Evolutionary conservation across 768 basidiomycete genomes (phyloP), one percentile per base, ranked within the genome.

Genomic region (Sporobolomyces phaffii): DNA sequence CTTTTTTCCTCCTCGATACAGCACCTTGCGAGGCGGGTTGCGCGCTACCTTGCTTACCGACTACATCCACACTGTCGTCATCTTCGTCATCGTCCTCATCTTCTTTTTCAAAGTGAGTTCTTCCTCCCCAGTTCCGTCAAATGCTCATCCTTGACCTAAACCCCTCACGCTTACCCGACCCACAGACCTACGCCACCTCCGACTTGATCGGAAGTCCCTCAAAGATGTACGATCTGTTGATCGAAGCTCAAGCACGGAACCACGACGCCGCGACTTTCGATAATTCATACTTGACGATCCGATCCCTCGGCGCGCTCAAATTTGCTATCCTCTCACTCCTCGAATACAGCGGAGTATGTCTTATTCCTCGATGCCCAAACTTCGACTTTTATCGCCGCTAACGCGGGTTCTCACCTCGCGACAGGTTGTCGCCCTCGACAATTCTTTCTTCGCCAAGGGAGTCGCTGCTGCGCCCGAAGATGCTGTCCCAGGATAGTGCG

Each of bases 281-380:
- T 20, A 83, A 84, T 8, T 82, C 81, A 57, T 85, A 84, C 69
- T 64, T 84, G 38, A 85, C 84, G 0, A 82, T 85, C 81, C 83
- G 83, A 68, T 83, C 82, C 20, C 51, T 54, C 79, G 81, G 62
- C 57, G 76, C 77, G 20, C 73, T 63, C 43, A 54, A 54, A 44
- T 63, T 63, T 22, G 62, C 52, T 9, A 54, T 54, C 34, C 31
- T 63, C 31, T 36, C 29, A 43, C 31, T 63, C 38, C 31, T 70
- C 14, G 62, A 28, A 47, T 48, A 69, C 78, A 81, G 82, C 2
- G 62, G 62, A n/a, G n/a, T n/a, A n/a, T n/a, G n/a, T n/a, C n/a
- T n/a, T n/a, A n/a, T n/a, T n/a, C n/a, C n/a, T n/a, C n/a, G n/a
- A n/a, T n/a, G n/a, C n/a, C n/a, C n/a, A n/a, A n/a, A n/a, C n/a